phyloP scores from a whole-genome alignment of 31 red algal genomes.

The Asparagopsis taxiformis region DNA sequence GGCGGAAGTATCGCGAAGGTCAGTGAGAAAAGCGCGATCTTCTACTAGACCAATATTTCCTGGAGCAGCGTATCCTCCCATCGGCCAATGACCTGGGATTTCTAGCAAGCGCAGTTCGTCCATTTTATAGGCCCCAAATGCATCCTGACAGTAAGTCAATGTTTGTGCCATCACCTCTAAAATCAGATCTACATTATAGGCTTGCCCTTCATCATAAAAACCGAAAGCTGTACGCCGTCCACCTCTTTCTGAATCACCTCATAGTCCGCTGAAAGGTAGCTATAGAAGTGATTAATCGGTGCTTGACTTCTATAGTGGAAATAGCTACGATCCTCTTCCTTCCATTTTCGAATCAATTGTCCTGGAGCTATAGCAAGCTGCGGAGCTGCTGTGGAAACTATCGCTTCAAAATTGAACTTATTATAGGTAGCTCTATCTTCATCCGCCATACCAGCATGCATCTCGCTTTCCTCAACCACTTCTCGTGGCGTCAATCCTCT shows the following conservation, averaged over 20 bases:
- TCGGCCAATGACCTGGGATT: not conserved
- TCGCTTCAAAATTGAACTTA: not conserved
- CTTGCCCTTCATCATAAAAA: not conserved
- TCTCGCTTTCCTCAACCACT: not conserved
- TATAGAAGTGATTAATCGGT: too few species aligned
- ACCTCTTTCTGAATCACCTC: too few species aligned
- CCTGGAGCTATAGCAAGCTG: not conserved
- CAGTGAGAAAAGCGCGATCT: not conserved
- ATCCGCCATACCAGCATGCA: not conserved
- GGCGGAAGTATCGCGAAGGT: not conserved
- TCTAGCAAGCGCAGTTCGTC: not conserved
- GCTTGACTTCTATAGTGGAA: not conserved
- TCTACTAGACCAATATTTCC: not conserved
- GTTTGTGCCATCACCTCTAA: not conserved
- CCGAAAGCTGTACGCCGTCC: not conserved
- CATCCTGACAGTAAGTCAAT: not conserved
- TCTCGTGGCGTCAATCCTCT: not conserved
- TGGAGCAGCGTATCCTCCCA: not conserved
- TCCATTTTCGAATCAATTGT: not conserved
- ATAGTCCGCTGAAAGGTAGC: too few species aligned
- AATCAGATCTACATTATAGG: not conserved
- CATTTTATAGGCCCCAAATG: not conserved
- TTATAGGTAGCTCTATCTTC: not conserved
- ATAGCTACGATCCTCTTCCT: constrained; percentile 1
- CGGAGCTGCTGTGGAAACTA: not conserved